phyloP scores from a whole-genome alignment of 139 green algal species.

The Zygnema cylindricum region DNA sequence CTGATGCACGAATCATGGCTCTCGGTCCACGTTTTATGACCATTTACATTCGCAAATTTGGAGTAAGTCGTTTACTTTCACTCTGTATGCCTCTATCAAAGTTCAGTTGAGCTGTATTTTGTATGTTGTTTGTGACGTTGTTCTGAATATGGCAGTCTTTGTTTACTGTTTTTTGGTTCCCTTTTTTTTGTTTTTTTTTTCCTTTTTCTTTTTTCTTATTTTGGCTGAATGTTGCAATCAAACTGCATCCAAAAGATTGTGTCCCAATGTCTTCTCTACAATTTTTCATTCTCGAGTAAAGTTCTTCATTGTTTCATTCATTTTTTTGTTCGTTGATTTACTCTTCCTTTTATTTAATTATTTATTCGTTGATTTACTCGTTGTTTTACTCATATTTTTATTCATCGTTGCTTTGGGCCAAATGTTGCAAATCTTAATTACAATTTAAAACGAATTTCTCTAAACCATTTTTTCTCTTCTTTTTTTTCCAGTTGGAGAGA shows the following conservation, averaged over 20 bases:
- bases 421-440: too few species aligned
- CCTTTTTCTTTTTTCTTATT: background rate
- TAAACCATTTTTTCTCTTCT: conserved; percentile 48
- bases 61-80: conserved; percentile 20
- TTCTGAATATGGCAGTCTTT: too few species aligned
- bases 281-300: background rate
- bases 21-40: conserved; percentile 80
- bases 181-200: too few species aligned
- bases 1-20: conserved; percentile 68
- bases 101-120: too few species aligned
- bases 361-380: background rate
- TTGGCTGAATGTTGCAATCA: conserved; percentile 3
- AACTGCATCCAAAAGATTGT: background rate
- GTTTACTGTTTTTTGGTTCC: conserved; percentile 23
- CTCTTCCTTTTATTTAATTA: background rate
- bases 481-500: conserved; percentile 40
- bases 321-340: background rate
- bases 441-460: conserved; percentile 23
- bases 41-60: conserved; percentile 74
- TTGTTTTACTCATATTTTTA: too few species aligned
- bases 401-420: too few species aligned
- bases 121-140: conserved; percentile 11
- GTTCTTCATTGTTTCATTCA: background rate
- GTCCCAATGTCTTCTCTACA: background rate
- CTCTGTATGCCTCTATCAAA: conserved; percentile 7